These are phyloP conservation scores for Euptelea pleiosperma DNA, from an alignment of 164 flowering plant species.

Conservation along the genomic window DNA sequence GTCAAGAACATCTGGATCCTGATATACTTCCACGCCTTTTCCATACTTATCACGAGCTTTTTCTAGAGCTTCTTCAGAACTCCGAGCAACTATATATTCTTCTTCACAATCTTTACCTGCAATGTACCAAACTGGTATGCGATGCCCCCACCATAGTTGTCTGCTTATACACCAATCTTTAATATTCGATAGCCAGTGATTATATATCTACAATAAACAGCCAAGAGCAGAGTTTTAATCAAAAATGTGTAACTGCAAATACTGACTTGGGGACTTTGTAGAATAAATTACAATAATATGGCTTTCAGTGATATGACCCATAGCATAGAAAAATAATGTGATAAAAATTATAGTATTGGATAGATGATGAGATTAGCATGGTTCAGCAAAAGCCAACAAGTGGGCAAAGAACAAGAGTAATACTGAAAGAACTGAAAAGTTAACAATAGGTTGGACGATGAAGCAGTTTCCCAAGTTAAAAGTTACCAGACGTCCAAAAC, in stretches of 20 bases:
- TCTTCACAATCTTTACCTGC: conserved; percentile 80
- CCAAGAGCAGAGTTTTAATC: conserved; percentile 11
- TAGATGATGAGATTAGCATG: conserved; percentile 1
- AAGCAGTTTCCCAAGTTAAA: background rate
- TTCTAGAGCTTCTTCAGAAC: conserved; percentile 63
- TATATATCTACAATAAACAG: conserved; percentile 59
- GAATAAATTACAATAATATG: background rate
- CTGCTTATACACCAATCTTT: conserved; percentile 99
- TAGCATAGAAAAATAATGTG: background rate
- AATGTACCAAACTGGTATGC: conserved; percentile 95
- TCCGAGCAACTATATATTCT: conserved; percentile 83
- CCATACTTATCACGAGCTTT: conserved; percentile 79
- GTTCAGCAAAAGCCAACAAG: background rate
- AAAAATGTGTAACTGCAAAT: background rate
- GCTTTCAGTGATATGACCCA: background rate
- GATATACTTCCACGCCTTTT: conserved; percentile 72
- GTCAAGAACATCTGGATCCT: conserved; percentile 98
- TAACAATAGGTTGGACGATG: no score
- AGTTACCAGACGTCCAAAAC: background rate
- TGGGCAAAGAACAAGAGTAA: background rate
- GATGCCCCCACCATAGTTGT: conserved; percentile 99
- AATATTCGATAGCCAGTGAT: conserved; percentile 86
- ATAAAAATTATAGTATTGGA: background rate
- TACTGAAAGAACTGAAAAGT: background rate
- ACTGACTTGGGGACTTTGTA: background rate